These are phyloP conservation scores for Albophoma yamanashiensis DNA, from an alignment of 2,329 filamentous ascomycete genomes.

Conservation along the genomic window DNA sequence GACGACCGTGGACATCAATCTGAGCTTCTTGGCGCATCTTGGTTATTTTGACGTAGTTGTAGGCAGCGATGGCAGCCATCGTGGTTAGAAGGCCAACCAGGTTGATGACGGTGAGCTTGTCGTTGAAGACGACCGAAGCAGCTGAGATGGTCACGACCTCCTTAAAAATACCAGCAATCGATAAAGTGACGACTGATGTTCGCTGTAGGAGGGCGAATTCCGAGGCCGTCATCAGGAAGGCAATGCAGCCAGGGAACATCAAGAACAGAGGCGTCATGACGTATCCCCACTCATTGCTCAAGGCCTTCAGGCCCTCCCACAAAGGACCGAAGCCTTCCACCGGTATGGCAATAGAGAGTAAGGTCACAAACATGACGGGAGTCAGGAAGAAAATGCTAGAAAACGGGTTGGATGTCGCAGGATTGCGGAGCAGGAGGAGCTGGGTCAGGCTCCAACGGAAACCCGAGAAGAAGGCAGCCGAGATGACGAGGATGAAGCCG, in stretches of 20 bases:
- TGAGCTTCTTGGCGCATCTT: conserved; percentile 77
- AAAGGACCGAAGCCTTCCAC: conserved; percentile 71
- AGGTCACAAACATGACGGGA: conserved; percentile 84
- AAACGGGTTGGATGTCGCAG: conserved; percentile 92
- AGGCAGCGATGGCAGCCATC: conserved; percentile 72
- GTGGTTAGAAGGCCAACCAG: conserved; percentile 80
- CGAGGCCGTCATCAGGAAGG: conserved; percentile 92
- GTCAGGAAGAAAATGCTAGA: conserved; percentile 97
- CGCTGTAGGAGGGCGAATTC: conserved; percentile 94
- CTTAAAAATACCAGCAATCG: conserved; percentile 97
- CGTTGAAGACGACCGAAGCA: conserved; percentile 79
- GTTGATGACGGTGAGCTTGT: conserved; percentile 80
- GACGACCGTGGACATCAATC: conserved; percentile 33
- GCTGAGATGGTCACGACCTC: conserved; percentile 93
- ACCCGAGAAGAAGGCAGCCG: conserved; percentile 87
- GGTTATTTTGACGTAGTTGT: conserved; percentile 89
- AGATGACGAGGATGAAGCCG: conserved; percentile 87
- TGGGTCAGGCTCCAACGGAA: conserved; percentile 99
- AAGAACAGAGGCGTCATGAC: conserved; percentile 60
- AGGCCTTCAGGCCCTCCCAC: conserved; percentile 48
- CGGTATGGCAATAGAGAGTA: conserved; percentile 71
- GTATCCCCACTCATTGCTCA: conserved; percentile 58
- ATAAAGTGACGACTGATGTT: conserved; percentile 90
- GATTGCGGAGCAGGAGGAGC: conserved; percentile 86
- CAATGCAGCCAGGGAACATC: conserved; percentile 80